A percentile compares a stretch with the other conserved stretches of the same genome.
These are phyloP conservation scores for Apiospora sp. DNA, from an alignment of 2,329 filamentous ascomycete genomes.

Conservation along the genomic window DNA sequence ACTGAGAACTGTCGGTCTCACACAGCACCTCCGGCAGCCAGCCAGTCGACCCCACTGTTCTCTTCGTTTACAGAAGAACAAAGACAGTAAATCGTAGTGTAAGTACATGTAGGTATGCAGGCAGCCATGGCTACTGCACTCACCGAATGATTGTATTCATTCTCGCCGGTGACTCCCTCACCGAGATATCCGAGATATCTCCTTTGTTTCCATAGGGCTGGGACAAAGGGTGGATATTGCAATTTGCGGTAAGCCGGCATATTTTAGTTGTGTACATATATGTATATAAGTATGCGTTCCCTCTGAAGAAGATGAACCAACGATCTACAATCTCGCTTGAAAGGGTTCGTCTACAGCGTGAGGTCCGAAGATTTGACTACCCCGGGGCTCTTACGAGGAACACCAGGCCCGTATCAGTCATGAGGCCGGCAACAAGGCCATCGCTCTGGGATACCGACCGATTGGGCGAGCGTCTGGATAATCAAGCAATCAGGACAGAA, in stretches of 20 bases:
- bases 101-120: neutral
- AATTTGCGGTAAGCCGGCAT: neutral
- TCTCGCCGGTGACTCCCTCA: neutral
- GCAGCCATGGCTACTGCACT: neutral
- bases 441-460: too few species aligned
- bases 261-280: neutral
- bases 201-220: constrained; percentile 1
- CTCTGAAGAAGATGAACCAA: neutral
- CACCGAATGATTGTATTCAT: neutral
- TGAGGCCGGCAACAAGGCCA: too few species aligned
- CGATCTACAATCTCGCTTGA: neutral
- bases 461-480: too few species aligned
- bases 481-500: too few species aligned
- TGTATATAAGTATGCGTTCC: neutral
- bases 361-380: neutral
- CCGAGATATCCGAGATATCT: neutral
- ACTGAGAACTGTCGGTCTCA: neutral
- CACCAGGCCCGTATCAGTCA: too few species aligned
- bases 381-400: neutral
- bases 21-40: neutral
- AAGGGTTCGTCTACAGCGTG: neutral
- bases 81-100: neutral
- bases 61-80: neutral
- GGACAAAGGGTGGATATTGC: neutral
- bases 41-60: neutral